Percentiles rank a stretch among this genome's conserved stretches.
Conservation (phyloP, 345 rosid genomes). For the Hirschfeldia incana region DNA sequence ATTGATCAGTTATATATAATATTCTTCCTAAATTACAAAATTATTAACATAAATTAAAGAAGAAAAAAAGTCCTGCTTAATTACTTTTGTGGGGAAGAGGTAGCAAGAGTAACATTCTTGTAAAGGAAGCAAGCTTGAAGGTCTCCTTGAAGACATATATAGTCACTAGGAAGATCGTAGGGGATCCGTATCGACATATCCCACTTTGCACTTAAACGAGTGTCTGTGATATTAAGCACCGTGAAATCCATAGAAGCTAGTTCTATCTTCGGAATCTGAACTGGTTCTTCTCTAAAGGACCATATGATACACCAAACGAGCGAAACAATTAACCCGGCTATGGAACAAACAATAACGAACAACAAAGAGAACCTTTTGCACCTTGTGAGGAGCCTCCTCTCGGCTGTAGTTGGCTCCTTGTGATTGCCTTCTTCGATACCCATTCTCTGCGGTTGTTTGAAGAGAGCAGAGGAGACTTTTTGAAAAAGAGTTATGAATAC, state of each 20-base stretch:
- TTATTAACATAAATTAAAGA: too few relatives aligned
- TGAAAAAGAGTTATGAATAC: too few relatives aligned
- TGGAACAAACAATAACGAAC: not conserved
- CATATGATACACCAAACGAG: too few relatives aligned
- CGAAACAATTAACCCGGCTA: not conserved
- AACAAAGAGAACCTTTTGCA: not conserved
- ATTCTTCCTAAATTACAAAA: too few relatives aligned
- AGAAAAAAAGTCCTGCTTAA: too few relatives aligned
- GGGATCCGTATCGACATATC: not conserved
- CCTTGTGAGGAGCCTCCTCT: not conserved
- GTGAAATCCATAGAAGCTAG: constrained; percentile 13
- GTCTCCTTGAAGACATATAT: constrained; percentile 19
- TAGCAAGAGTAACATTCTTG: constrained; percentile 20
- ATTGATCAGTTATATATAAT: not conserved
- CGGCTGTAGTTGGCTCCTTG: not conserved
- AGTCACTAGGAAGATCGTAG: not conserved
- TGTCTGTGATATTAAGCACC: not conserved
- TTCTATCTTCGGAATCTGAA: not conserved
- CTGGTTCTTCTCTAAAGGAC: not conserved
- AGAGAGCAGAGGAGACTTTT: not conserved
- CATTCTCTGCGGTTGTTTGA: not conserved
- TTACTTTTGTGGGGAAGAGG: not conserved
- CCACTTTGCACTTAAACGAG: constrained; percentile 8
- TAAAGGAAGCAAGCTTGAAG: constrained; percentile 17
- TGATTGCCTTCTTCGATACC: not conserved